Base-by-base conservation (phyloP, 371 early-diverging fungal genomes). In the Rhizopus stolonifer region DNA sequence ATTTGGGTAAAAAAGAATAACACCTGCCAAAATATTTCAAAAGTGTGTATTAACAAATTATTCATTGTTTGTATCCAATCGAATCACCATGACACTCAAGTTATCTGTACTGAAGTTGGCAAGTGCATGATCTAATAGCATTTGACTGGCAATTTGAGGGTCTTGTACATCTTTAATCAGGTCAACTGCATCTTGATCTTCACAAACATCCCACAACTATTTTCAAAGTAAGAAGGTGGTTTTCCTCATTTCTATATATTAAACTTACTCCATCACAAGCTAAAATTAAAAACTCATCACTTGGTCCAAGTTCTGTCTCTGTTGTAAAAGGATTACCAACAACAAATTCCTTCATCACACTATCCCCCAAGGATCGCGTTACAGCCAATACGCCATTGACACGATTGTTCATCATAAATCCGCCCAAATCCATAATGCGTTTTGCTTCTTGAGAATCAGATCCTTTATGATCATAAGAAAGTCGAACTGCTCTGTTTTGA, bases 381-480 rank as follows among this genome's bases (percentile, higher is more conserved):
- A 98, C 98, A 10, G 99, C 97, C 52, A 98, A 70, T n/a, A 97
- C 90, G 22, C 98, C 99, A 68, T 98, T 98, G n/a, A 98, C 99
- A 6, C 99, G 87, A 56, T 92, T 90, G 64, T 97, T 96, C 82
- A 97, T 88, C 52, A 98, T 86, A 70, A 94, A 96, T 14, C 99
- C 99, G 31, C 98, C 98, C 13, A 91, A 80, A 39, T 93, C 93
- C 32, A 85, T 75, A 42, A 98, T 92, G 52, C 98, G 85, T 52
- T 89, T 84, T 24, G 87, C 86, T 69, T 98, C 98, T 46, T 80
- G 80, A 15, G 79, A 67, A 67, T 98, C 98, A 14, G 89, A 87
- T 21, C 98, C 98, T 71, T 98, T 98, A 72, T 98, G 98, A 70
- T 98, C 98, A 59, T 97, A 98, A 1, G 96, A 90, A 17, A 98